A percentile compares a stretch with the other conserved stretches of the same genome.
Conservation (phyloP, 331 rosid species). For the Stylosanthes scabra region DNA sequence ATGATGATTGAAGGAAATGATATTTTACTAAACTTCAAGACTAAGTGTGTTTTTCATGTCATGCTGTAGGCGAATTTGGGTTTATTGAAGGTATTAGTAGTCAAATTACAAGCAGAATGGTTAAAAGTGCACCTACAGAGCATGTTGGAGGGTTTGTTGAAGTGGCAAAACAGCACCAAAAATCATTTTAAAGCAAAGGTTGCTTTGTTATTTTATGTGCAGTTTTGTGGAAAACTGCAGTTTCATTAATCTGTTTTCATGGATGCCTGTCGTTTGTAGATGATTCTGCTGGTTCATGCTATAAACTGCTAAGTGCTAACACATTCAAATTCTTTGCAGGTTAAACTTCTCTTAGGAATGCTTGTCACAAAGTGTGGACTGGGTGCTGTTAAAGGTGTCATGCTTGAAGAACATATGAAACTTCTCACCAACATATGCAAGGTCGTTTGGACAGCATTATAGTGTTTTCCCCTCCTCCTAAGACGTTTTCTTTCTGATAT, state of each 20-base stretch:
- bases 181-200: slow-evolving; percentile 91
- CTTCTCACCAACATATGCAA: slow-evolving; percentile 92
- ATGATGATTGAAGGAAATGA: slow-evolving; percentile 24
- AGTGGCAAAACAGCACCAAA: slow-evolving; percentile 88
- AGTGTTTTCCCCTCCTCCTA: neutral
- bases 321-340: slow-evolving; percentile 51
- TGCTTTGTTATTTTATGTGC: slow-evolving; percentile 15
- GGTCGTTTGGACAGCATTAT: slow-evolving; percentile 52
- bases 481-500: neutral
- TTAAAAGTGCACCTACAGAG: slow-evolving; percentile 69
- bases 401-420: slow-evolving; percentile 92
- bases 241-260: slow-evolving; percentile 24
- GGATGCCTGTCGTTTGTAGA: slow-evolving; percentile 30
- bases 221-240: neutral
- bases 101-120: slow-evolving; percentile 82
- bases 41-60: slow-evolving; percentile 12
- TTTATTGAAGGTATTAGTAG: slow-evolving; percentile 87
- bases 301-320: slow-evolving; percentile 7
- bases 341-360: slow-evolving; percentile 87
- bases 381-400: slow-evolving; percentile 85
- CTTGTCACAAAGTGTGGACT: slow-evolving; percentile 86
- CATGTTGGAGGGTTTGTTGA: slow-evolving; percentile 85
- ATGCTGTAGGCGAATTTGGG: slow-evolving; percentile 91
- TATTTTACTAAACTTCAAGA: slow-evolving; percentile 2
- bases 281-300: slow-evolving; percentile 18